Base-by-base conservation (phyloP, 1,139 yeast species). In the Geotrichum candidum region DNA sequence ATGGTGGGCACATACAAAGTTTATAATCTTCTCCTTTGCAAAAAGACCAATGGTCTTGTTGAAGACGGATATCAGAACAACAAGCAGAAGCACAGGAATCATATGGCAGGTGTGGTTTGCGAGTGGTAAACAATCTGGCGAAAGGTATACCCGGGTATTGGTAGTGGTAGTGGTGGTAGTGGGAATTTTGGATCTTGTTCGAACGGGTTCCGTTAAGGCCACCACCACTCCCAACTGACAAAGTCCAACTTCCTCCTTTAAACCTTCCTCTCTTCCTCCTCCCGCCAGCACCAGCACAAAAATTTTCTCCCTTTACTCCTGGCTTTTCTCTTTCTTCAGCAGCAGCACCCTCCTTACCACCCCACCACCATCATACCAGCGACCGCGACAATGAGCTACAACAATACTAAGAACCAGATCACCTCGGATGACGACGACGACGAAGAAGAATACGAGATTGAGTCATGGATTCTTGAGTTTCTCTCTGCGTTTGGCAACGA, bases 401-500 rank as follows among this genome's bases (percentile, higher is more conserved):
- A n/a, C 46, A 41, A 41, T 18, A 35, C 41, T 13, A 41, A 41
- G 46, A 41, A 41, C 46, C 46, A 41, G 46, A 41, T 41, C 46
- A 41, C 46, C 46, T 41, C 46, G 11, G 60, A 57, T 13, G 60
- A 46, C 35, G 60, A 33, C 29, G 62, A 59, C 29, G 61, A 60
- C 22, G 55, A 45, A 25, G 59, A 52, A 50, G 57, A 56, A n/a
- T 48, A 18, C 27, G 61, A 56, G 13, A 41, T 58, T 27, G 62
- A 87, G 67, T 87, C 95, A 54, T 94, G 99, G 99, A 88, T 94
- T 68, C 84, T 89, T 65, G 90, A 88, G 69, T 92, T 87, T 75
- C 91, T 97, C 73, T 84, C 90, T 54, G 80, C 87, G 67, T 90
- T 88, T 70, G 97, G 96, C 29, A 96, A 91, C 72, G 97, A 94